Conservation (phyloP, 2,329 filamentous ascomycete species). For the Paradendryphiella salina region DNA sequence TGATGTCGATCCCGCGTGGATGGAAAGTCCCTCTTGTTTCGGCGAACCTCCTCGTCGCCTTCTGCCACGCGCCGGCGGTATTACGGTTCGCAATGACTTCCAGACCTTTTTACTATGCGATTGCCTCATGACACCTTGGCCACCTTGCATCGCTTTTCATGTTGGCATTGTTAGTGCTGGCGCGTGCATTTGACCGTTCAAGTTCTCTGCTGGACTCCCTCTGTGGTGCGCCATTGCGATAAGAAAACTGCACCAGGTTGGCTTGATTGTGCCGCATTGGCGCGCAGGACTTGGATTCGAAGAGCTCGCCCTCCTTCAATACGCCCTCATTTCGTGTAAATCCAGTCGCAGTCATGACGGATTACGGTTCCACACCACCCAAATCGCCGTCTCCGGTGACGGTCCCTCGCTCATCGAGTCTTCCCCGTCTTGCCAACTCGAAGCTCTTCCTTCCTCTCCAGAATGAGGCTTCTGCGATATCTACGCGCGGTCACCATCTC, state of each 20-base stretch:
- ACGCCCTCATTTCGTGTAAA: conserved; percentile 1
- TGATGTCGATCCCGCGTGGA: conserved; percentile 25
- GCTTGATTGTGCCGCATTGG: neutral
- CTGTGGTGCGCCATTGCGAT: conserved; percentile 1
- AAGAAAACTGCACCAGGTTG: conserved; percentile 1
- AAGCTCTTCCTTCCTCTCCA: conserved; percentile 50
- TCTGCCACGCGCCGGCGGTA: conserved; percentile 17
- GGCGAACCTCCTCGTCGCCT: conserved; percentile 23
- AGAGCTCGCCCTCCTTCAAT: neutral
- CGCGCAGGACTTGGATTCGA: conserved; percentile 1
- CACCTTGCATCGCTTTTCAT: neutral
- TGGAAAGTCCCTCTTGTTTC: conserved; percentile 22
- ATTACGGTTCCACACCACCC: conserved; percentile 21
- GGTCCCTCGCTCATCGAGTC: conserved; percentile 29
- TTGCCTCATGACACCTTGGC: conserved; percentile 6
- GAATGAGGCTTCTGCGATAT: conserved; percentile 44
- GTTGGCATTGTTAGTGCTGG: neutral
- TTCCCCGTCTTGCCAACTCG: conserved; percentile 40
- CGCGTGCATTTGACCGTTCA: neutral
- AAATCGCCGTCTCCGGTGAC: conserved; percentile 23
- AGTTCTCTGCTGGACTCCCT: neutral
- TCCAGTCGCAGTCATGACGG: conserved; percentile 19
- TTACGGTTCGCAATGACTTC: conserved; percentile 17
- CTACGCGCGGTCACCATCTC: conserved; percentile 52
- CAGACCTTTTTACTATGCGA: conserved; percentile 1